Conservation (phyloP, 345 rosid species). For the Linum trigynum region DNA sequence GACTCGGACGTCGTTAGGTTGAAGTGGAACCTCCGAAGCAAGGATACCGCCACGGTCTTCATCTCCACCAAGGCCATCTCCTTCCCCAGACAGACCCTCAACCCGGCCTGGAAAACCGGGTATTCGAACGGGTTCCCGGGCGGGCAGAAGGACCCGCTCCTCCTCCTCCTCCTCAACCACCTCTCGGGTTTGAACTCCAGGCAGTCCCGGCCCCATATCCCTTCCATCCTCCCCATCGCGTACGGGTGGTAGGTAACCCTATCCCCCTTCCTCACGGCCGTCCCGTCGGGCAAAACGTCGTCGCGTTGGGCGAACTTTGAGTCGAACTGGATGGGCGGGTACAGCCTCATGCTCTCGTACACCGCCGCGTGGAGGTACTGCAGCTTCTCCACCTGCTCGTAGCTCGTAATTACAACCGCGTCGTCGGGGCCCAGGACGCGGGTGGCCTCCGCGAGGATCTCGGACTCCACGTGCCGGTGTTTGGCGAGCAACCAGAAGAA, state of each 20-base stretch:
- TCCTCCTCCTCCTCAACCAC: conserved; percentile 29
- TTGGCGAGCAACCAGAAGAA: conserved; percentile 53
- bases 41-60: conserved; percentile 32
- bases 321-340: conserved; percentile 72
- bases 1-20: conserved; percentile 25
- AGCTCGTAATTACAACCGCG: conserved; percentile 14
- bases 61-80: conserved; percentile 52
- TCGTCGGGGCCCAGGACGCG: conserved; percentile 5
- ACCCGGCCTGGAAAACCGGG: conserved; percentile 65
- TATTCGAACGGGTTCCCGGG: conserved; percentile 31
- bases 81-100: conserved; percentile 58
- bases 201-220: conserved; percentile 45
- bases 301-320: conserved; percentile 54
- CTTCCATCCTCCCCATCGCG: conserved; percentile 58
- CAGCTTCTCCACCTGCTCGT: conserved; percentile 38
- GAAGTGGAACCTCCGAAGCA: conserved; percentile 33
- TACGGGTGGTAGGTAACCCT: conserved; percentile 55
- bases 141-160: conserved; percentile 21
- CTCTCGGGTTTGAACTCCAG: conserved; percentile 39
- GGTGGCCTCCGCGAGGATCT: conserved; percentile 41
- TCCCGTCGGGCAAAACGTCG: conserved; percentile 54
- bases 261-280: conserved; percentile 30
- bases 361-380: conserved; percentile 51
- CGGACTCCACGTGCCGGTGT: conserved; percentile 37
- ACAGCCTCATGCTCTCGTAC: conserved; percentile 52